Conservation (phyloP, 1,139 yeast genomes). For the Pneumocystis wakefieldiae region DNA sequence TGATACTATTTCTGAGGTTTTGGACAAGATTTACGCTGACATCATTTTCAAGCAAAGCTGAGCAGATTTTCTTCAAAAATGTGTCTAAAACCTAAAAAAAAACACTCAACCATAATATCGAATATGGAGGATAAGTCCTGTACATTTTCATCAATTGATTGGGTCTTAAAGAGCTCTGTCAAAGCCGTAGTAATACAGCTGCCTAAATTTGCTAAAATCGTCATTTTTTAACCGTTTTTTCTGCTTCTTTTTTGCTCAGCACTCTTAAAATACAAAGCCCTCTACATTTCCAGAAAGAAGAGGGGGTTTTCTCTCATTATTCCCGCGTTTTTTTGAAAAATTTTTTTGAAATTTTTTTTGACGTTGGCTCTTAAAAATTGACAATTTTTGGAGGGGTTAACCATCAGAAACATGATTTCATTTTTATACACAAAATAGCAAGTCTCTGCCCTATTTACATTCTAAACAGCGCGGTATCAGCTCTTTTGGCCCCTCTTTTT, state of each 20-base stretch:
- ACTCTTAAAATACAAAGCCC: neutral
- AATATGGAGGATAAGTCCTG: neutral
- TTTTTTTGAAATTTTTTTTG: too few relatives aligned
- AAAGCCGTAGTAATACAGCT: constrained; percentile 67
- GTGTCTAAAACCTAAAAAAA: constrained; percentile 36
- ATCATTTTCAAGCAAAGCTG: constrained; percentile 81
- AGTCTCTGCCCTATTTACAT: too few relatives aligned
- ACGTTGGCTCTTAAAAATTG: too few relatives aligned
- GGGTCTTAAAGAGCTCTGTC: constrained; percentile 48
- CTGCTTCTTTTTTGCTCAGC: neutral
- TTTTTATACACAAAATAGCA: too few relatives aligned
- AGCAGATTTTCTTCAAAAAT: constrained; percentile 75
- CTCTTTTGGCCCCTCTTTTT: too few relatives aligned
- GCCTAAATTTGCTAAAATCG: constrained; percentile 95
- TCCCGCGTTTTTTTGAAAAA: too few relatives aligned
- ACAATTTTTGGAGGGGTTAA: too few relatives aligned
- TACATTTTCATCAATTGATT: constrained; percentile 42
- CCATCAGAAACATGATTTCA: too few relatives aligned
- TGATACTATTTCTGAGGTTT: constrained; percentile 58
- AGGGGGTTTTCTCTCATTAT: too few relatives aligned
- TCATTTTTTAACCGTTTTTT: constrained; percentile 19
- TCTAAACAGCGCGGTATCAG: too few relatives aligned
- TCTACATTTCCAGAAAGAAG: too few relatives aligned
- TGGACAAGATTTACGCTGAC: constrained; percentile 79
- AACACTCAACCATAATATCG: neutral